Conservation (phyloP, 495 filamentous ascomycete species). For the Aspergillus steynii region DNA sequence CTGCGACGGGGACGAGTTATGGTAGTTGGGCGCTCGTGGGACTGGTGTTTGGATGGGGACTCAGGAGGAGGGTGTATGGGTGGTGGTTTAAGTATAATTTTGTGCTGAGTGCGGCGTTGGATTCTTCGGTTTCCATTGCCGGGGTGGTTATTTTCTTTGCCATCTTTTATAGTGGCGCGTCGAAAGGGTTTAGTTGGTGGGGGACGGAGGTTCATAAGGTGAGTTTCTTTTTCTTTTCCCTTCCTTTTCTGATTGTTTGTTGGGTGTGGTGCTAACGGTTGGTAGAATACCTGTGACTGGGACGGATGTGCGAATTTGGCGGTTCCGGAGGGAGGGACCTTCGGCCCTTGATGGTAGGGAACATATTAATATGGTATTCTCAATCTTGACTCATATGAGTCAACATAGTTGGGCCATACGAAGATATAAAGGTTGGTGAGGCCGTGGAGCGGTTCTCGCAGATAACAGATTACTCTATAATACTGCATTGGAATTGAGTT, state of each 20-base stretch:
- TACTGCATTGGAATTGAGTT: no score
- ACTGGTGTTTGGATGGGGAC: conserved; percentile 60
- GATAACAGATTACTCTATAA: no score
- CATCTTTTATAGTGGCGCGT: conserved; percentile 70
- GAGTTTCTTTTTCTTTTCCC: no score
- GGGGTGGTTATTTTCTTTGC: conserved; percentile 82
- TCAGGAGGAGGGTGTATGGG: conserved; percentile 56
- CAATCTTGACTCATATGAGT: no score
- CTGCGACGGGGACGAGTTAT: conserved; percentile 74
- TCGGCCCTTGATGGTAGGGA: neutral
- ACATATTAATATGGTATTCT: no score
- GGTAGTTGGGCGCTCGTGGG: conserved; percentile 81
- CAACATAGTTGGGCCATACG: no score
- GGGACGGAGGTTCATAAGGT: conserved; percentile 68
- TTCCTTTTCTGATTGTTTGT: neutral
- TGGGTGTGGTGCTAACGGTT: neutral
- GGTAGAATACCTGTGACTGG: neutral
- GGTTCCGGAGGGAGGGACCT: neutral
- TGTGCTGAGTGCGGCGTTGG: conserved; percentile 75
- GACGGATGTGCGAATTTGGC: neutral
- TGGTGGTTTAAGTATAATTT: conserved; percentile 92
- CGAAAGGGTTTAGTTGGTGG: conserved; percentile 64
- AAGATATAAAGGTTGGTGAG: no score
- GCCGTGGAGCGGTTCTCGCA: no score
- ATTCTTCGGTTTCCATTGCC: conserved; percentile 74